A percentile compares a stretch with the other conserved stretches of the same genome.
Conservation (phyloP, 352 stramenopile species). For the Phytophthora ramorum region DNA sequence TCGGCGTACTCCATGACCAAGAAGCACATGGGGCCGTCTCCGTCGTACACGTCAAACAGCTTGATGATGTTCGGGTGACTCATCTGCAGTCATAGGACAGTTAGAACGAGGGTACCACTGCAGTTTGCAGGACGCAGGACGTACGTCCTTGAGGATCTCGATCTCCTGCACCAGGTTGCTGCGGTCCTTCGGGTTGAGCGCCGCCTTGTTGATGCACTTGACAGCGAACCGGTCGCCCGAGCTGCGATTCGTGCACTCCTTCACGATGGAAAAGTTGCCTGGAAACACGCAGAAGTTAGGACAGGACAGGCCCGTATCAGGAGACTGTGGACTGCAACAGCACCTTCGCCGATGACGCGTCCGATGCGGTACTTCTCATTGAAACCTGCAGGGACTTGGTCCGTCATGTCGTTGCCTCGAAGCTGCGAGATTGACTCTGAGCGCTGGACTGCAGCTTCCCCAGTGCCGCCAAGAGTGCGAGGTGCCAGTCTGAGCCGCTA, state of each 20-base stretch:
- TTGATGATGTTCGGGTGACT: constrained; percentile 91
- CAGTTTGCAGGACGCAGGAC: neutral
- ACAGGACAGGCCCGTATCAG: neutral
- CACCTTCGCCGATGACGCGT: constrained; percentile 76
- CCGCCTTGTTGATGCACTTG: constrained; percentile 87
- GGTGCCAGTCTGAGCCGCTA: constrained; percentile 15
- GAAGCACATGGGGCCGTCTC: constrained; percentile 75
- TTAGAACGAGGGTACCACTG: neutral
- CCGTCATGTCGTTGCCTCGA: constrained; percentile 45
- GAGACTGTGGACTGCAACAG: neutral
- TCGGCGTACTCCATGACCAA: constrained; percentile 91
- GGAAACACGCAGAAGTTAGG: constrained; percentile 1
- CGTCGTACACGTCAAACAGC: constrained; percentile 86
- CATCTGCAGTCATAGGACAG: constrained; percentile 35
- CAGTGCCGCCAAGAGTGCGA: constrained; percentile 30
- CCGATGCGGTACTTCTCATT: constrained; percentile 86
- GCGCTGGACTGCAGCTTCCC: neutral
- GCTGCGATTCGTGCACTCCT: constrained; percentile 64
- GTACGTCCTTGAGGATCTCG: constrained; percentile 77
- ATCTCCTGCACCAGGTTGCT: constrained; percentile 86
- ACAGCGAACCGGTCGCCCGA: constrained; percentile 71
- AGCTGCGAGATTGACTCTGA: constrained; percentile 18
- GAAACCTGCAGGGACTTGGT: constrained; percentile 61
- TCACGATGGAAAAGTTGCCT: constrained; percentile 90
- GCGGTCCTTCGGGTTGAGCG: constrained; percentile 81